Base-by-base conservation (phyloP, 768 basidiomycete genomes). In the Boletus coccyginus region DNA sequence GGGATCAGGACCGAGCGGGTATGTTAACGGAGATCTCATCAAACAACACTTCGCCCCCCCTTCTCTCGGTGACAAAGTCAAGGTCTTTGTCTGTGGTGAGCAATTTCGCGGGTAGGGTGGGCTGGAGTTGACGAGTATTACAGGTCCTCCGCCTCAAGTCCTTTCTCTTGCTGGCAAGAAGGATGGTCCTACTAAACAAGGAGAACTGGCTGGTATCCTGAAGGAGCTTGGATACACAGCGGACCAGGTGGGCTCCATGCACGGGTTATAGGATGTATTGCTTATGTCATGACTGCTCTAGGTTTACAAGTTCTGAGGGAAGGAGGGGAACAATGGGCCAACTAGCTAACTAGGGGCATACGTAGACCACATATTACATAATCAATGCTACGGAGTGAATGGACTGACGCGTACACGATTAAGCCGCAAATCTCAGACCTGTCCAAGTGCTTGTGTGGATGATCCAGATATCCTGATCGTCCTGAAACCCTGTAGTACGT, bases 71-170 rank as follows among this genome's bases (percentile, higher is more conserved):
- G 84, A 91, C 55, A 95, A 94, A 74, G 80, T 92, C 64, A 95
- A 94, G 77, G 74, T 95, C 54, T 91, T 94, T 69, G 74, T 98
- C 24, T 98, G 95, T 67, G 95, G 93, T 85, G 73, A 62, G 85
- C 70, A 14, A 17, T 35, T 9, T n/a, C 40, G 3, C 45, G 3
- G 13, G 6, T 12, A 21, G 27, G 35, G 36, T 49, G 10, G 33
- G 19, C n/a, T 33, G 24, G 31, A 24, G 19, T n/a, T 50, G 55
- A 61, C 55, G 45, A 24, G 14, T 19, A 16, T 16, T 31, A 45
- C 59, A 59, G 88, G 92, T 8, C 92, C 92, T 13, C 96, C 94
- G 13, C 83, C 81, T 6, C 94, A 97, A 71, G 89, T 98, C n/a
- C 80, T 79, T n/a, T 83, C 92, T 3, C 62, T 98, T 56, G 85